phyloP scores from a whole-genome alignment of 257 asterid species.

The Solanum etuberosum region DNA sequence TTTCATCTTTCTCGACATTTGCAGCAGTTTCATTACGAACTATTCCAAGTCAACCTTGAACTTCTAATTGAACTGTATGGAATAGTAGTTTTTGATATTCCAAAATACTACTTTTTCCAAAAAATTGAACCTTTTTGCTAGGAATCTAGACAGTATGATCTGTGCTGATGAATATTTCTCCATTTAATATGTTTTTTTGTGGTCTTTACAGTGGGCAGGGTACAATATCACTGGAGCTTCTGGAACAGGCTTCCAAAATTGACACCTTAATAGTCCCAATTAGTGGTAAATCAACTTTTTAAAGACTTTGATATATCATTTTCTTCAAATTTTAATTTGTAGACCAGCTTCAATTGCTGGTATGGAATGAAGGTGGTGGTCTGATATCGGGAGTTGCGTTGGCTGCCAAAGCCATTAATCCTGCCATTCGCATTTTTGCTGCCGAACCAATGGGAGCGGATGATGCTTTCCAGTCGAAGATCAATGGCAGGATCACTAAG shows the following conservation, averaged over 20 bases:
- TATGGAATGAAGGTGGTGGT: slow-evolving; percentile 61
- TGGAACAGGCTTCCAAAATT: slow-evolving; percentile 67
- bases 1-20: not conserved
- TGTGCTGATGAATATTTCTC: not conserved
- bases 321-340: not conserved
- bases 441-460: slow-evolving; percentile 95
- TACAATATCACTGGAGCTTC: slow-evolving; percentile 71
- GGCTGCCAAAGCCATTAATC: slow-evolving; percentile 84
- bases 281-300: slow-evolving; percentile 45
- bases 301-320: not conserved
- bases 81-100: not conserved
- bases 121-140: not conserved
- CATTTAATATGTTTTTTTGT: not conserved
- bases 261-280: slow-evolving; percentile 80
- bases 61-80: not conserved
- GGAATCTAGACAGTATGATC: not conserved
- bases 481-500: slow-evolving; percentile 50
- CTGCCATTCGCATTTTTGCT: slow-evolving; percentile 56
- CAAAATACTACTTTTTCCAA: not conserved
- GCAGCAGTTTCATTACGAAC: not conserved
- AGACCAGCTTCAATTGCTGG: not conserved
- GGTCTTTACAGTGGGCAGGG: slow-evolving; percentile 75
- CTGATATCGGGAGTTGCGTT: slow-evolving; percentile 86
- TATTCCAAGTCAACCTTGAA: not conserved
- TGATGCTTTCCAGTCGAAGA: slow-evolving; percentile 76